These are phyloP conservation scores for Neonectria coccinea DNA, from an alignment of 2,329 filamentous ascomycete genomes.

Conservation along the genomic window DNA sequence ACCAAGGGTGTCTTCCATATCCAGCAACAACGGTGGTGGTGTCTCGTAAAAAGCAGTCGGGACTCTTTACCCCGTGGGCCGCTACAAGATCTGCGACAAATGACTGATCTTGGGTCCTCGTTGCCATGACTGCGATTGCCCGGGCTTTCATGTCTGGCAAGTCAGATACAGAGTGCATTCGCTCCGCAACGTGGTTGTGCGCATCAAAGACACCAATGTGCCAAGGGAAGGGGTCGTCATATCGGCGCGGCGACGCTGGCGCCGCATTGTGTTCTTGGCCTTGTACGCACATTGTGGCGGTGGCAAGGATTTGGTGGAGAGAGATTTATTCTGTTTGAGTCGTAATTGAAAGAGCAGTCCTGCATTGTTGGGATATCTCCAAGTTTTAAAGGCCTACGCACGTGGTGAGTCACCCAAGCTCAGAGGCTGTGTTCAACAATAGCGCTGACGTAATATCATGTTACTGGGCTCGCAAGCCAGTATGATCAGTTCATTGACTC, in stretches of 20 bases:
- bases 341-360: neutral
- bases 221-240: constrained; percentile 38
- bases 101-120: constrained; percentile 39
- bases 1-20: constrained; percentile 44
- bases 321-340: constrained; percentile 13
- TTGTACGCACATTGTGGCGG: constrained; percentile 31
- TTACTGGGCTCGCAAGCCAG: neutral
- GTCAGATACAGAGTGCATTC: constrained; percentile 8
- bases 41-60: constrained; percentile 6
- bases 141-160: constrained; percentile 34
- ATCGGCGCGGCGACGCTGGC: neutral
- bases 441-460: neutral
- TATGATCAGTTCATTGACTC: neutral
- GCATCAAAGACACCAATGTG: constrained; percentile 49
- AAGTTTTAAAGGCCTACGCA: neutral
- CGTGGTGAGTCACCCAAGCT: neutral
- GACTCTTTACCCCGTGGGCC: constrained; percentile 13
- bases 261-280: constrained; percentile 14
- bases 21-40: constrained; percentile 33
- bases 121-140: constrained; percentile 39
- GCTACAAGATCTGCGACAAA: constrained; percentile 25
- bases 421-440: neutral
- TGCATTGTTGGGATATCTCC: neutral
- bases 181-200: constrained; percentile 41
- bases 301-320: neutral